These are phyloP conservation scores for Botrytis porri DNA, from an alignment of 2,329 filamentous ascomycete species.

Conservation along the genomic window DNA sequence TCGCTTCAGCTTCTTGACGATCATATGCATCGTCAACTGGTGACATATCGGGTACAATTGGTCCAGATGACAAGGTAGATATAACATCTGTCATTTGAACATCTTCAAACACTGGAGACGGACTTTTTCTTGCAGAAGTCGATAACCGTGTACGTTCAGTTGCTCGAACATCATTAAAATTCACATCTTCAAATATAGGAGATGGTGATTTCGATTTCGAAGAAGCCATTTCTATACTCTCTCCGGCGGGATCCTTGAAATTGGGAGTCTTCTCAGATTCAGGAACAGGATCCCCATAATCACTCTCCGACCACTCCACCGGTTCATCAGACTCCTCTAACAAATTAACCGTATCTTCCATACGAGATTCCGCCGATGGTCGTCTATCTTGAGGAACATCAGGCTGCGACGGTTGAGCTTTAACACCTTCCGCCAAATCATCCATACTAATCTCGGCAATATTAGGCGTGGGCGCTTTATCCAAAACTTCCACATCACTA, in stretches of 20 bases:
- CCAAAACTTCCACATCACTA: slow-evolving; percentile 52
- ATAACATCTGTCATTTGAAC: slow-evolving; percentile 23
- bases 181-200: slow-evolving; percentile 51
- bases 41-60: background rate
- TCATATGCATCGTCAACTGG: slow-evolving; percentile 27
- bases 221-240: background rate
- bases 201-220: slow-evolving; percentile 41
- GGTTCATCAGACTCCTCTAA: slow-evolving; percentile 33
- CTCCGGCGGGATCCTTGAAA: background rate
- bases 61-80: slow-evolving; percentile 11
- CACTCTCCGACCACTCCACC: slow-evolving; percentile 55
- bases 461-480: slow-evolving; percentile 41
- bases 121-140: slow-evolving; percentile 23
- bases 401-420: slow-evolving; percentile 28
- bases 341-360: background rate
- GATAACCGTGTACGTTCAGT: slow-evolving; percentile 2
- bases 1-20: slow-evolving; percentile 33
- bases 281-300: slow-evolving; percentile 38
- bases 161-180: slow-evolving; percentile 33
- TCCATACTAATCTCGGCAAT: slow-evolving; percentile 19
- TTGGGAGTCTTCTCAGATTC: slow-evolving; percentile 22
- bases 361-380: background rate
- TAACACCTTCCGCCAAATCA: slow-evolving; percentile 38
- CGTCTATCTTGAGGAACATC: slow-evolving; percentile 33
- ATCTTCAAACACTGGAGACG: slow-evolving; percentile 32